These are phyloP conservation scores for Emmonsiellopsis sp. DNA, from an alignment of 2,329 filamentous ascomycete species.

Conservation along the genomic window DNA sequence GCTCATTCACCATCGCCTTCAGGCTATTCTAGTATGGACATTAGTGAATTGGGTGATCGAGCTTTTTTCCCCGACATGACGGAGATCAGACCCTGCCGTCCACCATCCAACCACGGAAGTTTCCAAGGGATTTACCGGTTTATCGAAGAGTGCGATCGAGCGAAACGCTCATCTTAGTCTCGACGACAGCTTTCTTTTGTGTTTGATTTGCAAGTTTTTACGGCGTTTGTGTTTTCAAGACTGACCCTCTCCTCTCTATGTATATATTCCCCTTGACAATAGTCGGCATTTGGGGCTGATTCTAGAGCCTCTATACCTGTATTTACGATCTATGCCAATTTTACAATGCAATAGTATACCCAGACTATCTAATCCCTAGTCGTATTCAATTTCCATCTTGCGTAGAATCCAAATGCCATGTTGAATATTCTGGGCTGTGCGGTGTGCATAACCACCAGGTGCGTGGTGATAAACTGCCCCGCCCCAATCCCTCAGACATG, in stretches of 20 bases:
- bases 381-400: no score
- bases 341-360: no score
- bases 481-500: neutral
- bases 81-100: conserved; percentile 25
- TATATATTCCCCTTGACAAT: neutral
- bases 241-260: conserved; percentile 2
- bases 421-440: no score
- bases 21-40: conserved; percentile 50
- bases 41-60: conserved; percentile 41
- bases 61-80: conserved; percentile 31
- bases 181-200: conserved; percentile 7
- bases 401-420: no score
- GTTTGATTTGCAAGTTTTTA: conserved; percentile 1
- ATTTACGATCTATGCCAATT: neutral
- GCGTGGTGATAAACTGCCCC: neutral
- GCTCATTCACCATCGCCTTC: conserved; percentile 33
- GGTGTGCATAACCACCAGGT: neutral
- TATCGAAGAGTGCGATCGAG: conserved; percentile 53
- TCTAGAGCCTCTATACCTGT: neutral
- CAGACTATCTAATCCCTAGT: no score
- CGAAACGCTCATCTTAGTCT: conserved; percentile 24
- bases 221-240: conserved; percentile 1
- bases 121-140: conserved; percentile 59
- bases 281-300: neutral
- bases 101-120: conserved; percentile 49